Evolutionary conservation across 164 flowering plant species (phyloP).

Genomic region (Macadamia integrifolia): DNA sequence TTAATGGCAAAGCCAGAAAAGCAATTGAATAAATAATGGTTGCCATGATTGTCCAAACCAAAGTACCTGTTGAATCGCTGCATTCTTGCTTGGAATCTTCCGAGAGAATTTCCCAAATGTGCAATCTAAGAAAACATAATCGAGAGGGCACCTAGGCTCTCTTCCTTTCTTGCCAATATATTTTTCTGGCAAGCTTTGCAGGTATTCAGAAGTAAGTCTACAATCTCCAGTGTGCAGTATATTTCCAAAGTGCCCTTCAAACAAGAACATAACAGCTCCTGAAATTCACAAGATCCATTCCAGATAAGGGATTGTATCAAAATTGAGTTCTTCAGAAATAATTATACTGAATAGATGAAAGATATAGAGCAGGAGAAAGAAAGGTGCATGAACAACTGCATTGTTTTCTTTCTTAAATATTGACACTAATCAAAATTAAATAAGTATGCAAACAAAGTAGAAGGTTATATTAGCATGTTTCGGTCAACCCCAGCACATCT

Average conservation of each 20-base stretch:
- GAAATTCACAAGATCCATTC: slow-evolving; percentile 20
- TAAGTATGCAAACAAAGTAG: too few species aligned
- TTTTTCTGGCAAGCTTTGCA: slow-evolving; percentile 57
- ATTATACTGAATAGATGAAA: too few species aligned
- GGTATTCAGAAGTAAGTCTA: slow-evolving; percentile 69
- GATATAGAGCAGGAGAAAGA: too few species aligned
- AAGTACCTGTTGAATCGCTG: slow-evolving; percentile 66
- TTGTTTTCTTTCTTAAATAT: too few species aligned
- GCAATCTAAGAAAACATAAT: slow-evolving; percentile 76
- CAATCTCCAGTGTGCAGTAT: slow-evolving; percentile 92
- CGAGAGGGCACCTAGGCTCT: slow-evolving; percentile 47
- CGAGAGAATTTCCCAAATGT: slow-evolving; percentile 58
- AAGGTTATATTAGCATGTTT: too few species aligned
- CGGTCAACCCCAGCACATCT: too few species aligned
- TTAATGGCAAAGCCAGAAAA: background rate
- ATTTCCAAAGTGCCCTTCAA: slow-evolving; percentile 79
- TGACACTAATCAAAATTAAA: too few species aligned
- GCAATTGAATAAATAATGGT: background rate
- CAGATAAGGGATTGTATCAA: slow-evolving; percentile 13
- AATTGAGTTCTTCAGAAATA: slow-evolving; percentile 3
- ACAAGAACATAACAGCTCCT: slow-evolving; percentile 94
- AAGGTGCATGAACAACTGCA: too few species aligned
- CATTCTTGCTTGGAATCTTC: slow-evolving; percentile 58
- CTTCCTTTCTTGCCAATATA: slow-evolving; percentile 52
- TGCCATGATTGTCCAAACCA: background rate